Evolutionary conservation across 352 stramenopile genomes (phyloP), one percentile per base, ranked within the genome.

Genomic region (Elongisporangium prolatum): DNA sequence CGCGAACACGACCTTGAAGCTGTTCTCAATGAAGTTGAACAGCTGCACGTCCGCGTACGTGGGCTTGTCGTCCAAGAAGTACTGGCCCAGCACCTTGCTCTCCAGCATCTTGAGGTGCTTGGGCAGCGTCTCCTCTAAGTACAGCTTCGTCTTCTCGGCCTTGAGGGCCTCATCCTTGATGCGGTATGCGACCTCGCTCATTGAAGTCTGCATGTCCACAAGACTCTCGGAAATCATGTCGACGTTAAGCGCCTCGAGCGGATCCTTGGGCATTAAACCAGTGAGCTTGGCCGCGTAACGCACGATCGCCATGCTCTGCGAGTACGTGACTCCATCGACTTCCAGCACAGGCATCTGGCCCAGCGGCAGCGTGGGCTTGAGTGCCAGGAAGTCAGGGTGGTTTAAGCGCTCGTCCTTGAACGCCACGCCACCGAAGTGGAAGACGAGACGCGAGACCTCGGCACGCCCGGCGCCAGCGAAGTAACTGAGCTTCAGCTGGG

Each of bases 341-440:
- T 85, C 71, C 14, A 81, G 50, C 25, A 84, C 66, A 0, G 80
- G 68, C n/a, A 87, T 4, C 18, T 84, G 74, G 13, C 68, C 57
- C 25, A 77, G 77, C 14, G 75, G 75, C n/a, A 80, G 57, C 21
- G 56, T 38, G 0, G 61, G 37, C 61, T 84, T 84, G 21, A 72
- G 38, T n/a, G 57, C 48, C 4, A 17, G 49, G 40, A 73, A 83
- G 21, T 72, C 63, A 4, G 54, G 21, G n/a, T 21, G 34, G 11
- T 60, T 21, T 13, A 91, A 4, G 50, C 74, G 76, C 14, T 74
- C 59, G 52, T 88, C 77, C 22, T 77, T 68, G 50, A 91, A 91
- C 16, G 61, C 54, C 16, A 91, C 61, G 8, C 71, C 67, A 44
- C 67, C 76, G 34, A 65, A 72, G 1, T 57, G 65, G 50, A 91